Base-by-base conservation (phyloP, 768 basidiomycete genomes). In the Krasilnikovozyma curviuscula region DNA sequence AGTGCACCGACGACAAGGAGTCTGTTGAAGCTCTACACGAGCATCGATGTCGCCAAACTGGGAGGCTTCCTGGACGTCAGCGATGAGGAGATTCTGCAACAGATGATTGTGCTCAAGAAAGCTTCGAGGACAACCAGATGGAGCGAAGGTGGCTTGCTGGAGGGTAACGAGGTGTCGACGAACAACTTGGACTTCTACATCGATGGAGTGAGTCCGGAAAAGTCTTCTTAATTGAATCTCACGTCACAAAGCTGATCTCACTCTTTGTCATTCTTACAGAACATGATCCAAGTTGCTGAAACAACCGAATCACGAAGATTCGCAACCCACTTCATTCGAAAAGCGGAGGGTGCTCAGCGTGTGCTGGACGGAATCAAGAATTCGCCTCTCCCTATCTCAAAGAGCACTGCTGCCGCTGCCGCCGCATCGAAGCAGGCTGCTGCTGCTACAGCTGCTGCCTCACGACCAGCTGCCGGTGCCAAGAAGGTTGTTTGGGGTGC, bases 121-220 rank as follows among this genome's bases (percentile, higher is more conserved):
- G 77, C 78, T 0, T 82, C 81, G 57, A 71, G 84, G 59, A 83
- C 81, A 50, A 65, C 79, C 46, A 78, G 75, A 62, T 71, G 81
- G 46, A 59, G 64, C 21, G 70, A 70, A 16, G 70, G 78, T 46
- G 44, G 64, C 32, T 63, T 93, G 31, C 68, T 97, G 52, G 81
- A 81, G 53, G 91, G 91, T 1, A 76, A 86, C 60, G 78, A 75
- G 59, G 80, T 84, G 60, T 77, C 79, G 21, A 86, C 82, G 40
- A 88, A 83, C 65, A 91, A 97, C 66, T 65, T 97, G 59, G 89
- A 91, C 65, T 98, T 97, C 60, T 80, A 82, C 48, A 89, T 97
- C 57, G 78, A 88, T 53, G 82, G 86, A 69, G 89, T 86, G 56
- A 57, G 77, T 67, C 8, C 18, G 21, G 13, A 18, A 8, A 28